A percentile compares a stretch with the other conserved stretches of the same genome.
Conservation (phyloP, 768 basidiomycete species). For the Suillus hirtellus region DNA sequence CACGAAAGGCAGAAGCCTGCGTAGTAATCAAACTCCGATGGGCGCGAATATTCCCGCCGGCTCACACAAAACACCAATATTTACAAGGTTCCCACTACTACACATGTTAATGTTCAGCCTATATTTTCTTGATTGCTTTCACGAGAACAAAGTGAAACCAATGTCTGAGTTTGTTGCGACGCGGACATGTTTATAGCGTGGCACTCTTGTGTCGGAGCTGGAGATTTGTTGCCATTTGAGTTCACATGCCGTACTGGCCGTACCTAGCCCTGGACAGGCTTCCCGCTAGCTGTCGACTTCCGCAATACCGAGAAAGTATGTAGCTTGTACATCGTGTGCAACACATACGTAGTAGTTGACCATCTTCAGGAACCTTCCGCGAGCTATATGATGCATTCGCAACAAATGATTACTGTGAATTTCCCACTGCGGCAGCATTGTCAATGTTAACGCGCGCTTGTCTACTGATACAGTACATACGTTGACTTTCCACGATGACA, state of each 20-base stretch:
- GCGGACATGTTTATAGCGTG: neutral
- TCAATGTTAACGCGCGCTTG: neutral
- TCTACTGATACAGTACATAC: neutral
- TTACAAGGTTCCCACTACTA: too few species aligned
- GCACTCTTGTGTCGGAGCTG: constrained; percentile 1
- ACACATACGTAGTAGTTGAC: neutral
- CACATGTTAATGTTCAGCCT: neutral
- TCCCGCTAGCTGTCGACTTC: neutral
- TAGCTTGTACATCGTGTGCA: neutral
- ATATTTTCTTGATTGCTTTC: neutral
- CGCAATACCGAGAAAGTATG: neutral
- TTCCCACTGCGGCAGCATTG: neutral
- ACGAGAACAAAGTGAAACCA: neutral
- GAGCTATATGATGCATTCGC: neutral
- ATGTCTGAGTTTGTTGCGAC: neutral
- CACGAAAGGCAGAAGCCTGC: constrained; percentile 30
- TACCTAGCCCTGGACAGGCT: neutral
- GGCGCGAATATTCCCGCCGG: constrained; percentile 32
- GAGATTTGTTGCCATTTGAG: neutral
- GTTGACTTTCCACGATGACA: constrained; percentile 5
- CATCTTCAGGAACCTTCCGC: neutral
- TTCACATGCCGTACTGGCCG: neutral
- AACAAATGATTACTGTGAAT: neutral
- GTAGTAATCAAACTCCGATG: constrained; percentile 36
- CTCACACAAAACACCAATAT: neutral